Evolutionary conservation across 179 eudicot species (phyloP), one percentile per base, ranked within the genome.

Genomic region (Sideroxylon spinosum): DNA sequence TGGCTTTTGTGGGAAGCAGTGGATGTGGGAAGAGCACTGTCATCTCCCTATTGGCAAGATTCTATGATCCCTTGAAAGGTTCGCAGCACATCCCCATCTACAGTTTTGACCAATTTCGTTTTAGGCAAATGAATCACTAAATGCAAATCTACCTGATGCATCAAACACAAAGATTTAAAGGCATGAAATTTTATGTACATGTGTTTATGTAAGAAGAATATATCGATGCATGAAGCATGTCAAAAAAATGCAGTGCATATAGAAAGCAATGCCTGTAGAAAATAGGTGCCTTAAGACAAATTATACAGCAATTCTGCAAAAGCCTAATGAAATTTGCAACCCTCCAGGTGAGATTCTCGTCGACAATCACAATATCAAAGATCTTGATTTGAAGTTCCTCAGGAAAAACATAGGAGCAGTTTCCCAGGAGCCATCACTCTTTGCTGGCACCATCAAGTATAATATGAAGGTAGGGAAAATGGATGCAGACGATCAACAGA

Each of bases 1-100:
- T 85, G 48, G 88, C 88, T 32, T 84, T 87, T 46, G 90, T 87
- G 63, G 90, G 90, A 66, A 84, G 87, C 49, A 87, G 90, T 44
- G 90, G 90, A 29, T 87, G 88, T 75, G 88, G 90, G 71, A 87
- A 87, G 80, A 87, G 90, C 87, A 87, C 88, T 67, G 73, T 87
- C 66, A 79, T 85, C 82, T 85, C 88, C 68, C 78, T 87, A 7
- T 37, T 87, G 61, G 74, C 84, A 75, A 81, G 90, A 81, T 85
- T 87, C 74, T 87, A 87, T 69, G 90, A 87, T 76, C 88, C 90
- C 26, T 57, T 74, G 65, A 78, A 78, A 83, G 90, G 89, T 87
- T 68, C 13, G 37, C 60, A 28, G 46, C 62, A 68, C 29, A 66
- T 32, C 17, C 52, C 55, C 28, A 55, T 49, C 65, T 9, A 52